A percentile compares a stretch with the other conserved stretches of the same genome.
Evolutionary conservation across 202 grass and related monocot species (phyloP).

Genomic region (Panicum virgatum): DNA sequence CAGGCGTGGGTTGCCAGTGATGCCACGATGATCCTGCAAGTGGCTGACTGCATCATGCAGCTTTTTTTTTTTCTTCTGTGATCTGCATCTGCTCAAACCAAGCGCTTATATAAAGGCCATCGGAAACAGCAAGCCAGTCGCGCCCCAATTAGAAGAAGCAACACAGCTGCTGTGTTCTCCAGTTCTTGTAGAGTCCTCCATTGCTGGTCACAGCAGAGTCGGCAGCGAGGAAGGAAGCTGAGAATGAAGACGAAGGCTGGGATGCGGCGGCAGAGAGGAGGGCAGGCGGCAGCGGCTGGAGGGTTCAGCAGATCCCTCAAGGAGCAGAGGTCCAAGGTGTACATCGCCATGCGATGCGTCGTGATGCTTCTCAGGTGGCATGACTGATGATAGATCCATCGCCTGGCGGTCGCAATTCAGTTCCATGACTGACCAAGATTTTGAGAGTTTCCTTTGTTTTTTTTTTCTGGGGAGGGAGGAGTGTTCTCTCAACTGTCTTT

Average conservation of each 20-base stretch:
- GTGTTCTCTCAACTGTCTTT: neutral
- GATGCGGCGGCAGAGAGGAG: neutral
- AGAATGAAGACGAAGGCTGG: neutral
- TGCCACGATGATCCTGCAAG: conserved; percentile 2
- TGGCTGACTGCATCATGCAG: conserved; percentile 5
- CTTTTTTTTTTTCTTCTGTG: neutral
- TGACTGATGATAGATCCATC: neutral
- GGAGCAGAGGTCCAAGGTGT: conserved; percentile 6
- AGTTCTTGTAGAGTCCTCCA: neutral
- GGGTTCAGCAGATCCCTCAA: conserved; percentile 22
- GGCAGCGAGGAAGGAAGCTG: neutral
- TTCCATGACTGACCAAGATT: neutral
- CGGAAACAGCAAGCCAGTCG: neutral
- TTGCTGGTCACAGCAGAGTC: neutral
- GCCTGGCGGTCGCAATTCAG: neutral
- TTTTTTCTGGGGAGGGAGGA: neutral
- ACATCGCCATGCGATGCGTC: conserved; percentile 28
- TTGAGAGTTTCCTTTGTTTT: neutral
- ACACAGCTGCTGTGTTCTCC: neutral
- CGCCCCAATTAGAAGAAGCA: neutral
- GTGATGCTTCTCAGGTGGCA: conserved; percentile 23
- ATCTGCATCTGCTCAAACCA: conserved; percentile 10
- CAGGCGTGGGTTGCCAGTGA: conserved; percentile 8
- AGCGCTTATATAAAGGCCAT: neutral
- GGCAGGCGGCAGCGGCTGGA: neutral